phyloP scores from a whole-genome alignment of 2,329 filamentous ascomycete genomes.

The Ceratocystis cacaofunesta region DNA sequence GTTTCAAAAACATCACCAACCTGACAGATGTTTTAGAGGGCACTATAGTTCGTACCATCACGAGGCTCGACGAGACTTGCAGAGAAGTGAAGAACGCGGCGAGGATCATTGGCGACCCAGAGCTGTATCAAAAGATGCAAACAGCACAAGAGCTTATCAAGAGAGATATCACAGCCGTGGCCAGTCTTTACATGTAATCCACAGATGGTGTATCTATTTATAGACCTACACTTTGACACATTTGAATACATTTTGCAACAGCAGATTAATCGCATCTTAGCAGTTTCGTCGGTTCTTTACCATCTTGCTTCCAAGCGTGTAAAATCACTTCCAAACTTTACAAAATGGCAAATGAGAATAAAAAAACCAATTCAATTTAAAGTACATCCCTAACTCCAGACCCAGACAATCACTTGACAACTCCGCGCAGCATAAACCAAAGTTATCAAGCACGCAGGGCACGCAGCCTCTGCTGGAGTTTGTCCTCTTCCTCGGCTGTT shows the following conservation, averaged over 20 bases:
- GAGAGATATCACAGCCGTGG: conserved; percentile 82
- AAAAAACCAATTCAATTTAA: not conserved
- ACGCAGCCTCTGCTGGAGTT: conserved; percentile 46
- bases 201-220: not conserved
- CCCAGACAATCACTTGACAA: not conserved
- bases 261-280: no score
- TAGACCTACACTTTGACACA: no score
- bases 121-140: conserved; percentile 92
- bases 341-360: not conserved
- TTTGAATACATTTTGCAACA: no score
- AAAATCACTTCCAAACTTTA: no score
- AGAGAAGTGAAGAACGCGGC: conserved; percentile 95
- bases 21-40: conserved; percentile 93
- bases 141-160: conserved; percentile 95
- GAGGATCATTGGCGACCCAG: conserved; percentile 84
- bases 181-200: conserved; percentile 67
- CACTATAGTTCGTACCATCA: conserved; percentile 91
- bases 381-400: not conserved
- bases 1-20: conserved; percentile 93
- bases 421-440: not conserved
- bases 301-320: no score
- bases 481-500: conserved; percentile 66
- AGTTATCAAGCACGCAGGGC: conserved; percentile 37
- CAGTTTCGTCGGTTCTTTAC: no score
- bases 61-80: conserved; percentile 86